Evolutionary conservation across 2,329 filamentous ascomycete species (phyloP).

Genomic region (Diaporthe australafricana): DNA sequence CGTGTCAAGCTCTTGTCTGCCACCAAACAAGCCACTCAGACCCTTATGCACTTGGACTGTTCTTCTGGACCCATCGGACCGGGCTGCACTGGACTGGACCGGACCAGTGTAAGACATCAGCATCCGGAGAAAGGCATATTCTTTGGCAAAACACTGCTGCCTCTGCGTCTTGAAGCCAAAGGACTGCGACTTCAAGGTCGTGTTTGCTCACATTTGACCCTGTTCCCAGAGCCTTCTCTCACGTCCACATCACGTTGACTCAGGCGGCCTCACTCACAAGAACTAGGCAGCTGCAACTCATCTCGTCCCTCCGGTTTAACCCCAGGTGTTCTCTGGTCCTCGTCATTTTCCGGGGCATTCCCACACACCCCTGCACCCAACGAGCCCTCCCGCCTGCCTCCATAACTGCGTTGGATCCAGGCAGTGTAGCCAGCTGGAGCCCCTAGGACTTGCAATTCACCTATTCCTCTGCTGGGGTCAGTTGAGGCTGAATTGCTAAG

Average conservation of each 20-base stretch:
- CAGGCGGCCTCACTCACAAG: constrained; percentile 20
- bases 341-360: neutral
- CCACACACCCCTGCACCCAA: constrained; percentile 3
- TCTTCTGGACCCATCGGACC: constrained; percentile 5
- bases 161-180: neutral
- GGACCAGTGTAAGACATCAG: neutral
- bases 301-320: neutral
- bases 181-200: neutral
- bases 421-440: constrained; percentile 20
- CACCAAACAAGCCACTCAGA: neutral
- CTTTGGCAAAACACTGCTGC: neutral
- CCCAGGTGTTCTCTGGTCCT: constrained; percentile 2
- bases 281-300: constrained; percentile 13
- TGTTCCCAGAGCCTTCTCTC: neutral
- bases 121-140: constrained; percentile 1
- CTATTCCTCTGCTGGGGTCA: constrained; percentile 23
- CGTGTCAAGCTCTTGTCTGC: neutral
- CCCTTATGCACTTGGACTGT: neutral
- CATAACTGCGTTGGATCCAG: constrained; percentile 4
- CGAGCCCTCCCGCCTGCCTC: constrained; percentile 9
- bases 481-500: constrained; percentile 39
- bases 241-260: constrained; percentile 2
- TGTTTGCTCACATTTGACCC: neutral
- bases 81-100: too few species aligned
- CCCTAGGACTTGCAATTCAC: constrained; percentile 17